Base-by-base conservation (phyloP, 2,329 filamentous ascomycete species). In the Chrysosphaeria jannelii region DNA sequence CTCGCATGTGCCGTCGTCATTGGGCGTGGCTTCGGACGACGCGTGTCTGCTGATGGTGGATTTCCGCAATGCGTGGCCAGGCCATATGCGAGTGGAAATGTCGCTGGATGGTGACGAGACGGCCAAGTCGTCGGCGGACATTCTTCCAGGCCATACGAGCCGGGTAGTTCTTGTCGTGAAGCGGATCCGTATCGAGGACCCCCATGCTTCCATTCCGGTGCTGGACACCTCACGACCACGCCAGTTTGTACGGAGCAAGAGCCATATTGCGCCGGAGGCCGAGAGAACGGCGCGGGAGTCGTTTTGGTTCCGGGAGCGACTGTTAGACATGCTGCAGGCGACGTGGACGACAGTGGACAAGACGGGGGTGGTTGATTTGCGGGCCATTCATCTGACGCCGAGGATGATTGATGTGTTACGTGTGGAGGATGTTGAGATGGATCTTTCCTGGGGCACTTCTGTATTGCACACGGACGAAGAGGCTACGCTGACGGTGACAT, bases 171-270 rank as follows among this genome's bases (percentile, higher is more conserved):
- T 90, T 8, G 66, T 78, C 0, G 48, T 90, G 3, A 69, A 61
- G 25, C 62, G 72, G 17, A 52, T 88, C 19, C 72, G 71, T 37
- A 42, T 90, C 11, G 53, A 65, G n/a, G 60, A 85, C 30, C 65
- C 75, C 3, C 62, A 78, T 36, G 65, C 66, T 2, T 52, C 68
- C 2, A 72, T 91, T 19, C 79, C 78, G 1, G 67, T 64, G 2
- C 51, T 90, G 7, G 78, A 81, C 32, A 69, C 70, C 1, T 64
- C 68, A 1, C 64, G 69, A n/a, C 69, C 76, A 37, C 60, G 78
- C n/a, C 79, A 91, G 37, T 91, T 89, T 35, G 74, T 91, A 14
- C 74, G 90, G 20, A 85, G 71, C 41, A 60, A 66, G 10, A 66
- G 62, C 37, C 72, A 72, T 34, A 61, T 79, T 26, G 67, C 70